Evolutionary conservation across 768 basidiomycete genomes (phyloP), one percentile per base, ranked within the genome.

Genomic region (Mycena haematopus): DNA sequence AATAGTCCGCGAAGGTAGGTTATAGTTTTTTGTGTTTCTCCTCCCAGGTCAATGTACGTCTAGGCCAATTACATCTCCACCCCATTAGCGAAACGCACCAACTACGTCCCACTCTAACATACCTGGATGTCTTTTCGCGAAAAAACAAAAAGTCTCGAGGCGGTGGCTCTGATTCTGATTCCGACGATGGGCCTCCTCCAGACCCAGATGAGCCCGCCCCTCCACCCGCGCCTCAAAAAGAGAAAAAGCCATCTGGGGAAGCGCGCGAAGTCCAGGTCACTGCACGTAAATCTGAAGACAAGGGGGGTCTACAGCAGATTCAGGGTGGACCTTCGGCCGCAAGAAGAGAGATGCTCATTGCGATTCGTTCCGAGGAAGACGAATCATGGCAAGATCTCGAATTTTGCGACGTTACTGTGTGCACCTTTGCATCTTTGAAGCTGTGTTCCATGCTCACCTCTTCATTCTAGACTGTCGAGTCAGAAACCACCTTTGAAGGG

Each of bases 71-170:
- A 47, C 86, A 94, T 73, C 79, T 95, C 17, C 88, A 94, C 71
- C 91, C 92, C 40, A 84, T 95, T 70, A 83, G 77, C 64, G 85
- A 92, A 76, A 89, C 85, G 0, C 90, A 93, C 70, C 93, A 95
- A 73, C 82, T 95, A 66, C 87, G 92, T 47, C 93, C 93, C 10
- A 89, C 90, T 3, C 75, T 94, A 67, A 91, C 90, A 19, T 92
- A 95, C 75, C 80, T 95, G 64, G 93, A 95, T 71, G 75, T 85
- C 61, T 72, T 89, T 57, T 86, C 87, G 24, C 86, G 86, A 38
- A 92, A 89, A 77, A 78, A 74, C 63, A 84, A 80, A 67, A 85
- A 83, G 22, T 71, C 73, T 50, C 78, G 79, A 22, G 82, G 75
- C 33, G 86, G 75, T 35, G 86, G 81, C 9, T 84, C 82, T 3